These are phyloP conservation scores for Spirogloea muscicola DNA, from an alignment of 139 green algal genomes.

Conservation along the genomic window DNA sequence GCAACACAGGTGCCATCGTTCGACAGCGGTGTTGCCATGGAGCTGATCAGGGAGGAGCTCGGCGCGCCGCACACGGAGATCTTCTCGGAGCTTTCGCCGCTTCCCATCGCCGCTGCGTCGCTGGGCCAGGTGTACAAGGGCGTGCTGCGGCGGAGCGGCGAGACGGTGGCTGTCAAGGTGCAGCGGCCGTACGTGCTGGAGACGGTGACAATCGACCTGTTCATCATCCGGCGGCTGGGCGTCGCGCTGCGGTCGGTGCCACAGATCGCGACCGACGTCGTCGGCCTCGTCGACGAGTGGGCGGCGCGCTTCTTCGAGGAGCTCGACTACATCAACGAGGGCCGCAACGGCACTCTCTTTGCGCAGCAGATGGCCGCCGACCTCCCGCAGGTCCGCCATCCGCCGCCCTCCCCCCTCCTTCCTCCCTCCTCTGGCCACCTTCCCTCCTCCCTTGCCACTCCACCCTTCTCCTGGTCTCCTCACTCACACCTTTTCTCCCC, in stretches of 20 bases:
- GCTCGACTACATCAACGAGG: conserved; percentile 95
- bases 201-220: conserved; percentile 85
- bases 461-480: not conserved
- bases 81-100: conserved; percentile 74
- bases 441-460: not conserved
- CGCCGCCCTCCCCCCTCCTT: conserved; percentile 2
- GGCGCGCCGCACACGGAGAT: conserved; percentile 64
- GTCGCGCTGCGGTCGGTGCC: conserved; percentile 43
- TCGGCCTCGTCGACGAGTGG: conserved; percentile 97
- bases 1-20: conserved; percentile 69
- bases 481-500: not conserved
- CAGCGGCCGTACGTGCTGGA: conserved; percentile 79
- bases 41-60: conserved; percentile 65
- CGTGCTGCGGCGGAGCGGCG: conserved; percentile 59
- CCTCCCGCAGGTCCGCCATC: conserved; percentile 76
- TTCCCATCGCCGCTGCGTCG: conserved; percentile 82
- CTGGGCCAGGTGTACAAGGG: conserved; percentile 92
- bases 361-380: conserved; percentile 79
- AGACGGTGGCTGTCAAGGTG: conserved; percentile 92
- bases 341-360: conserved; percentile 78
- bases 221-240: conserved; percentile 68
- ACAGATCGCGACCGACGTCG: conserved; percentile 75
- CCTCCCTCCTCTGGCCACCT: not conserved
- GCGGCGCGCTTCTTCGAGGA: conserved; percentile 94
- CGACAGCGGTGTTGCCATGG: conserved; percentile 38